A percentile compares a stretch with the other conserved stretches of the same genome.
Conservation (phyloP, 768 basidiomycete genomes). For the Pleurotus pulmonarius region DNA sequence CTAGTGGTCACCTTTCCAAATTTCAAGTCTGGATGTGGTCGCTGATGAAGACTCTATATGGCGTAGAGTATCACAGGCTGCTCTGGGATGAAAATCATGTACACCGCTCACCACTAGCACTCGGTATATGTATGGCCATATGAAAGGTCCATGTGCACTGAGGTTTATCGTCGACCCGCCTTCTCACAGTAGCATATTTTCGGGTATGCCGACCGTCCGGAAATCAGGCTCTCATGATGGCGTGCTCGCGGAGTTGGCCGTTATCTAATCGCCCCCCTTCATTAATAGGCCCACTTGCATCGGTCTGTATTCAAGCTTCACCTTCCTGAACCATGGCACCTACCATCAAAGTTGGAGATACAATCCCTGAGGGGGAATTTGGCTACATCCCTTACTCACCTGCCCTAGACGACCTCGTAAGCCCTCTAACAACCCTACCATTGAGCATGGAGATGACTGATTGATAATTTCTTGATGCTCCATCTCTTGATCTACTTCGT, state of each 20-base stretch:
- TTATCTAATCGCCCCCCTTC: constrained; percentile 3
- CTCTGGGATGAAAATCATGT: too few relatives aligned
- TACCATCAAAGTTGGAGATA: constrained; percentile 49
- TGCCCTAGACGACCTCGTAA: constrained; percentile 58
- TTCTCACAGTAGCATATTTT: background rate
- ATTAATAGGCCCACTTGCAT: background rate
- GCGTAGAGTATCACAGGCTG: too few relatives aligned
- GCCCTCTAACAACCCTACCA: constrained; percentile 17
- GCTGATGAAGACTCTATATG: too few relatives aligned
- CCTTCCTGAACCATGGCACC: constrained; percentile 20
- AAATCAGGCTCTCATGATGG: background rate
- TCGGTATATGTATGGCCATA: background rate
- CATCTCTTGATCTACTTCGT: background rate
- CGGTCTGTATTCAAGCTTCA: background rate
- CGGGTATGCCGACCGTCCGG: constrained; percentile 2
- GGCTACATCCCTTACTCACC: constrained; percentile 55
- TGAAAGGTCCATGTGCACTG: background rate
- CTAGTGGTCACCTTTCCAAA: too few relatives aligned
- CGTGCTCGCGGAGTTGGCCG: constrained; percentile 6
- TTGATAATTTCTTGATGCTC: background rate
- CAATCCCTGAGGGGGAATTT: constrained; percentile 42
- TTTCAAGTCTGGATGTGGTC: too few relatives aligned
- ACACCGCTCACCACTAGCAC: background rate
- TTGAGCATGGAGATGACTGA: background rate
- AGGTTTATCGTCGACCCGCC: too few relatives aligned